Conservation (phyloP, 352 stramenopile species). For the Poterioochromonas sp. region DNA sequence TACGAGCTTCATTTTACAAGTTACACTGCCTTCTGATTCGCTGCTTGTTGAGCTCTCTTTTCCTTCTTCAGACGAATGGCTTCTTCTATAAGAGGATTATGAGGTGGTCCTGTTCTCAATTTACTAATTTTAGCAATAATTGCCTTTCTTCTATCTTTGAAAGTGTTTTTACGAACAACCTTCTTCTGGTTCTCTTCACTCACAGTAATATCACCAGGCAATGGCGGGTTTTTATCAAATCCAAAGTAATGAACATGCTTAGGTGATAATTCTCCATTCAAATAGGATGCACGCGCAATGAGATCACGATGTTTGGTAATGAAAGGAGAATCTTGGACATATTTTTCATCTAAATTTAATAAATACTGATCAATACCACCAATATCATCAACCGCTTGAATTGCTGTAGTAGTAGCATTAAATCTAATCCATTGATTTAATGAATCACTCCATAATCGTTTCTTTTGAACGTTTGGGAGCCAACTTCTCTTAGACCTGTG, state of each 20-base stretch:
- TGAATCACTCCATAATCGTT: constrained; percentile 21
- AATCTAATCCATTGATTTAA: constrained; percentile 23
- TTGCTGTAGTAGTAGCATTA: not conserved
- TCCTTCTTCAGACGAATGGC: no score
- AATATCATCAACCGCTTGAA: not conserved
- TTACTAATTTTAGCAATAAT: no score
- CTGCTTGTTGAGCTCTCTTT: no score
- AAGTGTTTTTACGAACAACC: no score
- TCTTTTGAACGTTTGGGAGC: constrained; percentile 14
- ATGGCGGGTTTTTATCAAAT: constrained; percentile 12
- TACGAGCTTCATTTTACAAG: no score
- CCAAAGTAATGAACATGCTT: not conserved
- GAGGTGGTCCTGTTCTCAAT: no score
- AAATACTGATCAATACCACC: constrained; percentile 26
- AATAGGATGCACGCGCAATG: not conserved
- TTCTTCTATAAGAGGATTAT: no score
- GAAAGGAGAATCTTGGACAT: constrained; percentile 6
- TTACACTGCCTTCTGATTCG: no score
- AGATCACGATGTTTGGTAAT: not conserved
- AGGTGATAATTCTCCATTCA: not conserved
- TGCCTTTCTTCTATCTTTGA: no score
- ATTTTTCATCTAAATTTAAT: not conserved
- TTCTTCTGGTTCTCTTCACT: no score
- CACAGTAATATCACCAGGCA: not conserved
- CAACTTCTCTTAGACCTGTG: not conserved